Conservation (phyloP, 2,329 filamentous ascomycete genomes). For the Diaporthe sp. region DNA sequence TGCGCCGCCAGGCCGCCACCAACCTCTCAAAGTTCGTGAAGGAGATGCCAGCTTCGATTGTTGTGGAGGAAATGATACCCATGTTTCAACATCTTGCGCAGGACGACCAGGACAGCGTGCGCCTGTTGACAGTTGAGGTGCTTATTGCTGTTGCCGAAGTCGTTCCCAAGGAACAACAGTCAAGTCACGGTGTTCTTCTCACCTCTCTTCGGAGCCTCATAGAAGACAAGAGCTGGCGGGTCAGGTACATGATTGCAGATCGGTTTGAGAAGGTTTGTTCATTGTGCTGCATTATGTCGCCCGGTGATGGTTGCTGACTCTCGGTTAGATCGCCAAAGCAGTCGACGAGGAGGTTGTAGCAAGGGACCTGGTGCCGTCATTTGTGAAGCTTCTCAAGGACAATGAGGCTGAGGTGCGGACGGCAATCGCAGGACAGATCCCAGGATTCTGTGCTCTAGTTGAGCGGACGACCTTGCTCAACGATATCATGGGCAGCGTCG, state of each 20-base stretch:
- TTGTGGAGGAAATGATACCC: slow-evolving; percentile 99
- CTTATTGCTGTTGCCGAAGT: slow-evolving; percentile 97
- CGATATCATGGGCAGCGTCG: slow-evolving; percentile 96
- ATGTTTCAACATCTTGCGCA: slow-evolving; percentile 96
- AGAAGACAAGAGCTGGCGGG: slow-evolving; percentile 99
- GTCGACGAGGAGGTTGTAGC: slow-evolving; percentile 97
- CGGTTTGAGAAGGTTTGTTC: slow-evolving; percentile 89
- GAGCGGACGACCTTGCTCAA: slow-evolving; percentile 90
- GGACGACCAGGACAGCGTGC: slow-evolving; percentile 98
- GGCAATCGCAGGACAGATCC: slow-evolving; percentile 96
- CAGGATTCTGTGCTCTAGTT: slow-evolving; percentile 93
- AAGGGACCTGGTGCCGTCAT: slow-evolving; percentile 93
- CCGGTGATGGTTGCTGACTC: slow-evolving; percentile 35
- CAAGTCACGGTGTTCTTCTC: slow-evolving; percentile 92
- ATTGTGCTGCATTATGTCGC: not conserved
- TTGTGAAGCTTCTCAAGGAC: slow-evolving; percentile 97
- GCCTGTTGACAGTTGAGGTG: slow-evolving; percentile 94
- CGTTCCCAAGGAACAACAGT: slow-evolving; percentile 97
- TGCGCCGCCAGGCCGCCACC: slow-evolving; percentile 94
- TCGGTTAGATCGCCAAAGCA: slow-evolving; percentile 88
- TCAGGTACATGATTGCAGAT: slow-evolving; percentile 99
- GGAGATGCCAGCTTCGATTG: slow-evolving; percentile 91
- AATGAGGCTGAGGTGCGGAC: slow-evolving; percentile 98
- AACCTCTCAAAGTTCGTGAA: slow-evolving; percentile 98
- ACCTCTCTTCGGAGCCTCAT: slow-evolving; percentile 93